These are phyloP conservation scores for Scutellaria baicalensis DNA, from an alignment of 257 asterid genomes.

Conservation along the genomic window DNA sequence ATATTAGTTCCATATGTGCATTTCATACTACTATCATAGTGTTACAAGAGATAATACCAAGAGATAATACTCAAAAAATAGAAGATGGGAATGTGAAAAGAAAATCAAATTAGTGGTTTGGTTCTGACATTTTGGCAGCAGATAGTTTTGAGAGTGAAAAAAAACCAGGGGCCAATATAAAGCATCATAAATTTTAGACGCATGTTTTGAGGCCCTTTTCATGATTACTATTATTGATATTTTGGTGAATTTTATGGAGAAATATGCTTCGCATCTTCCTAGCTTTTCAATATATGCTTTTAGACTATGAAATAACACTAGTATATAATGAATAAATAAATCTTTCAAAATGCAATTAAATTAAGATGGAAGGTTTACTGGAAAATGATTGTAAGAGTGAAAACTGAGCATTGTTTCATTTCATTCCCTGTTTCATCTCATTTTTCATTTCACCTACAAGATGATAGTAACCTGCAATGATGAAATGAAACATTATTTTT, in stretches of 20 bases:
- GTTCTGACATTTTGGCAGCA: neutral
- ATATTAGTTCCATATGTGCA: neutral
- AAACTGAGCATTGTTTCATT: too few species aligned
- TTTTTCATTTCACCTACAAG: too few species aligned
- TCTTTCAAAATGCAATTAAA: too few species aligned
- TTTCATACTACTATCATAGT: neutral
- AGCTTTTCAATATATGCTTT: neutral
- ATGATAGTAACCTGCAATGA: too few species aligned
- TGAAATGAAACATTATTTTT: too few species aligned
- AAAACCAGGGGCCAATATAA: constrained; percentile 13
- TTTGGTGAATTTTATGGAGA: neutral
- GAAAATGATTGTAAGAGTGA: too few species aligned
- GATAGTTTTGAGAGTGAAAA: constrained; percentile 1
- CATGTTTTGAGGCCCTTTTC: neutral
- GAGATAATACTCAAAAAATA: neutral
- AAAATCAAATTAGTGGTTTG: neutral
- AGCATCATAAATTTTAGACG: neutral
- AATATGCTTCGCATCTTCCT: neutral
- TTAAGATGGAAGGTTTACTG: too few species aligned
- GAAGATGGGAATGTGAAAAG: neutral
- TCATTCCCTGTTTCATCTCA: too few species aligned
- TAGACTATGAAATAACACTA: too few species aligned
- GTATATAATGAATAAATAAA: too few species aligned
- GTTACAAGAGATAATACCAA: neutral
- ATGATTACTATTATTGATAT: constrained; percentile 3